Base-by-base conservation (phyloP, 2,329 filamentous ascomycete genomes). In the Trichoderma harzianum region DNA sequence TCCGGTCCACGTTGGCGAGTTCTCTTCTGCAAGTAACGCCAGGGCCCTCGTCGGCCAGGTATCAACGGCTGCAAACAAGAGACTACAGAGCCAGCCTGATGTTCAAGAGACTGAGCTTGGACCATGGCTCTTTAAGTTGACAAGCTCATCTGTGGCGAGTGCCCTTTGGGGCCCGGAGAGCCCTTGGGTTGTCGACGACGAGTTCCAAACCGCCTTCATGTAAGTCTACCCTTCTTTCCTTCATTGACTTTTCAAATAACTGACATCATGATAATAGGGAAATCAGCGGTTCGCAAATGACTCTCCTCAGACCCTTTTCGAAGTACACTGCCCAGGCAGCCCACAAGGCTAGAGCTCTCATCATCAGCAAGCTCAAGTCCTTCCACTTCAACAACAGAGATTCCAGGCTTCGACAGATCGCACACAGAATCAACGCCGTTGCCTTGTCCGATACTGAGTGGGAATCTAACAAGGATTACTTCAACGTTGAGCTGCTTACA, bases 391-490 rank as follows among this genome's bases (percentile, higher is more conserved):
- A 75, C 7, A 77, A 80, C 70, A 75, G 76, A 5, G 72, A 76
- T 6, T 70, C 74, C 7, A 76, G 77, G 6, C 26, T 77, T 11
- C 55, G 65, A 28, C 76, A 77, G 14, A 75, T 77, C 0, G 78
- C 78, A 4, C 78, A 80, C 28, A 74, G 73, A 18, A 78, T 80
- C 74, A 80, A 80, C 16, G 76, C 78, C 28, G 74, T 80, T 5
- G 78, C 77, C 32, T 74, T 79, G 39, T 75, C 74, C 2, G 78
- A 80, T 43, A 73, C 74, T 1, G 18, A 77, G 62, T 80, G 78
- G 78, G 78, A 79, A 36, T 76, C 66, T 12, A 80, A 79, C 71
- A 72, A 73, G 5, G 78, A 80, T 70, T 80, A 80, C 67, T 80
- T 78, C 69, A 76, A 78, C 10, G 77, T 79, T 24, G 78, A 80